Base-by-base conservation (phyloP, 1,284 basidiomycete genomes). In the Schizophyllum commune region DNA sequence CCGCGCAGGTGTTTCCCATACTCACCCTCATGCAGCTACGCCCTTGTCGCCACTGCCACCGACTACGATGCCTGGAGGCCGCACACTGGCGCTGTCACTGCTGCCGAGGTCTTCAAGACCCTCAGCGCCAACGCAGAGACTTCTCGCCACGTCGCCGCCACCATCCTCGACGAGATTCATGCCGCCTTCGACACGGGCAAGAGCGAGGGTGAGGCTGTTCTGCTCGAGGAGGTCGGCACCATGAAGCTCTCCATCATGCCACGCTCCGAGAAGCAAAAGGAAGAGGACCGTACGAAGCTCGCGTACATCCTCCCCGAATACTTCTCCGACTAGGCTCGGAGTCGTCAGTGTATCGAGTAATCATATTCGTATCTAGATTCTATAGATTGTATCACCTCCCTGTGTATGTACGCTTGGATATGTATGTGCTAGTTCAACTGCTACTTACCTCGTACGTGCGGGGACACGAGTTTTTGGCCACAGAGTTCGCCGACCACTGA, bases 61-160 rank as follows among this genome's bases (percentile, higher is more conserved):
- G 91, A 96, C 75, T 95, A 94, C 71, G 94, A 96, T 74, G 86
- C 92, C 5, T 96, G 92, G 93, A 79, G 96, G 22, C 87, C 88
- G 17, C 80, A 88, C 39, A 83, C 87, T 60, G 89, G 85, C 17
- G 80, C 90, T 1, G 96, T 98, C 57, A 97, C 94, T 1, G 89
- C 94, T 0, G 86, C 91, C 5, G 91, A 94, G 67, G 94, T 98
- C 32, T 82, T 96, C 79, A 91, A 92, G 74, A 94, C 90, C 0
- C 84, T 98, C 33, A 82, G 88, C 65, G 83, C 83, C 20, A 98
- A 98, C 71, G 94, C 94, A 0, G 83, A 87, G 22, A 91, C 91
- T 3, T 90, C 92, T 19, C 86, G 93, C 61, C 78, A 80, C 60
- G 88, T 91, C 47, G 84, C 91, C 0, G 88, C 84, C 0, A 82